These are phyloP conservation scores for Pseudogymnoascus sp. DNA, from an alignment of 2,329 filamentous ascomycete genomes.

Conservation along the genomic window DNA sequence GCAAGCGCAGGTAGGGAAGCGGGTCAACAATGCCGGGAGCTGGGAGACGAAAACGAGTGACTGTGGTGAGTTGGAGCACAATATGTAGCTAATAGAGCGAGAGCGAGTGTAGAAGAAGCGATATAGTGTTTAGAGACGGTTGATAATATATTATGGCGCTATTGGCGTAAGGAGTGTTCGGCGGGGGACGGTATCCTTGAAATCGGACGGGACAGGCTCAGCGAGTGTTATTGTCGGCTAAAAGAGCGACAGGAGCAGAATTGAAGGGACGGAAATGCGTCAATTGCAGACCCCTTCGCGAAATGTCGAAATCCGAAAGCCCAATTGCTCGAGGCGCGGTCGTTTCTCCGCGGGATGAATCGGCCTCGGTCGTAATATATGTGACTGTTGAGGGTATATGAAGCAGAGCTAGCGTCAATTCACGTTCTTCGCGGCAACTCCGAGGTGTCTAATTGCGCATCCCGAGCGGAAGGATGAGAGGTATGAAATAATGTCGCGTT, in stretches of 20 bases:
- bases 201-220: neutral
- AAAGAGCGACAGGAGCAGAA: slow-evolving; percentile 4
- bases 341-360: neutral
- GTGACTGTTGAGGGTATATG: neutral
- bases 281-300: neutral
- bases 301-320: neutral
- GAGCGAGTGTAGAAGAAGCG: neutral
- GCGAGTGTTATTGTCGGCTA: neutral
- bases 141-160: neutral
- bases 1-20: neutral
- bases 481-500: neutral
- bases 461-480: neutral
- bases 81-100: neutral
- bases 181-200: neutral
- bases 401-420: neutral
- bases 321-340: neutral
- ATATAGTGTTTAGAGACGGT: neutral
- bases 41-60: neutral
- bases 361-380: neutral
- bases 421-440: neutral
- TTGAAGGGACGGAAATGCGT: neutral
- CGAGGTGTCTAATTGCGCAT: neutral
- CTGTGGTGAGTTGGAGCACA: neutral
- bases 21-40: neutral
- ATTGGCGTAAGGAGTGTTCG: neutral